Evolutionary conservation across 352 stramenopile genomes (phyloP).

Genomic region (Globisporangium carolinianum): DNA sequence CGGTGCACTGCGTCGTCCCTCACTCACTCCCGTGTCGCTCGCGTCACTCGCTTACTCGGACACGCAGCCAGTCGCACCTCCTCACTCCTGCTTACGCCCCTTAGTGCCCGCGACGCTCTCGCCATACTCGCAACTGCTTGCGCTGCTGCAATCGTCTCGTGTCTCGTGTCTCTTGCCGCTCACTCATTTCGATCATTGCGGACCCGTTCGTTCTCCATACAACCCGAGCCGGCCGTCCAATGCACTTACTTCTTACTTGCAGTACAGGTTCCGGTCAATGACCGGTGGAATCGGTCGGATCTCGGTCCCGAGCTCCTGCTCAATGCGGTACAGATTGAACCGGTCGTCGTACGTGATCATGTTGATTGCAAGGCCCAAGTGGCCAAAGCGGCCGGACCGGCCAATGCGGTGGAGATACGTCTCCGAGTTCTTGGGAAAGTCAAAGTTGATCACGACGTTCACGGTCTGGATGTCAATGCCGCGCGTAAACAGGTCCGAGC

Average conservation of each 20-base stretch:
- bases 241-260: conserved; percentile 52
- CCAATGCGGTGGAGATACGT: conserved; percentile 99
- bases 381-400: conserved; percentile 96
- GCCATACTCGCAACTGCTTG: too few species aligned
- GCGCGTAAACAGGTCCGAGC: conserved; percentile 98
- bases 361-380: conserved; percentile 99
- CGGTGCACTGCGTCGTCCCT: too few species aligned
- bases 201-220: not conserved
- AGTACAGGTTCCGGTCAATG: conserved; percentile 99
- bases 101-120: too few species aligned
- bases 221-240: not conserved
- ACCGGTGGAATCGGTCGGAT: conserved; percentile 97
- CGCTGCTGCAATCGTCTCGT: not conserved
- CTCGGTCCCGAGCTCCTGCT: conserved; percentile 99
- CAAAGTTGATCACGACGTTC: conserved; percentile 99
- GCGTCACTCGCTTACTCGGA: too few species aligned
- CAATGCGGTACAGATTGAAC: conserved; percentile 96
- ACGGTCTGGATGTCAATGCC: conserved; percentile 99
- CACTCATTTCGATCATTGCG: not conserved
- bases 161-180: not conserved
- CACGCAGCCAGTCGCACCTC: too few species aligned
- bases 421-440: conserved; percentile 99
- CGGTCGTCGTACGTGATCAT: conserved; percentile 99
- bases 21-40: not conserved
- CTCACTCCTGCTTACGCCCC: too few species aligned